Conservation (phyloP, 805 yeast genomes). For the Cyberlindnera lachancei region DNA sequence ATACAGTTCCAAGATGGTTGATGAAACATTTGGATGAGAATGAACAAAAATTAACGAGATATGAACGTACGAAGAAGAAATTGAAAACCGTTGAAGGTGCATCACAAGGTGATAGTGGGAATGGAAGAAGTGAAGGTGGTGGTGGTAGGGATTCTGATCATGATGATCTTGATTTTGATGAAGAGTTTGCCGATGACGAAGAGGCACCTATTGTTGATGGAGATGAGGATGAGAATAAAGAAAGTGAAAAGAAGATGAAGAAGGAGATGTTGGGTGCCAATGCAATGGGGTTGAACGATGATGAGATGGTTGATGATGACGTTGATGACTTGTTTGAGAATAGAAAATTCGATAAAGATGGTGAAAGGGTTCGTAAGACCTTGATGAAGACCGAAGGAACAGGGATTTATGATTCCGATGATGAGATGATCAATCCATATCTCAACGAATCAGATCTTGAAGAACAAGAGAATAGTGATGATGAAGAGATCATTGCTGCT, state of each 20-base stretch:
- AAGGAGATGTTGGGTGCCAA: slow-evolving; percentile 80
- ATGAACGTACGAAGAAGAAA: slow-evolving; percentile 39
- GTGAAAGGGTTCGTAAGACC: slow-evolving; percentile 77
- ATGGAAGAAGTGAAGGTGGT: too few species aligned
- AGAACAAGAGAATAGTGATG: slow-evolving; percentile 36
- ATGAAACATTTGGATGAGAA: slow-evolving; percentile 81
- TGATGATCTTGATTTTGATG: slow-evolving; percentile 91
- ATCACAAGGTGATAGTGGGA: slow-evolving; percentile 26
- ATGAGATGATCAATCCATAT: slow-evolving; percentile 81
- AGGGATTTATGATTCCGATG: slow-evolving; percentile 72
- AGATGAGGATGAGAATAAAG: slow-evolving; percentile 87
- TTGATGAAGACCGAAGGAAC: slow-evolving; percentile 79
- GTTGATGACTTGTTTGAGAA: slow-evolving; percentile 63
- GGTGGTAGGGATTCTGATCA: slow-evolving; percentile 65
- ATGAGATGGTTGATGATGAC: slow-evolving; percentile 50
- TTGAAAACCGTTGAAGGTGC: slow-evolving; percentile 42
- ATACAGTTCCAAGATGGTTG: slow-evolving; percentile 83
- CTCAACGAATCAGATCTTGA: slow-evolving; percentile 64
- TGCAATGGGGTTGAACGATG: slow-evolving; percentile 57
- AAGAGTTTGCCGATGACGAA: slow-evolving; percentile 97
- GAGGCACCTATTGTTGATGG: slow-evolving; percentile 98
- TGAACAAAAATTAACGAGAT: slow-evolving; percentile 43
- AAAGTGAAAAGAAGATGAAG: slow-evolving; percentile 77
- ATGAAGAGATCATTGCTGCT: slow-evolving; percentile 33
- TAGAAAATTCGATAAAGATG: slow-evolving; percentile 83